Conservation (phyloP, 2,329 filamentous ascomycete genomes). For the Hymenoscyphus albidus region DNA sequence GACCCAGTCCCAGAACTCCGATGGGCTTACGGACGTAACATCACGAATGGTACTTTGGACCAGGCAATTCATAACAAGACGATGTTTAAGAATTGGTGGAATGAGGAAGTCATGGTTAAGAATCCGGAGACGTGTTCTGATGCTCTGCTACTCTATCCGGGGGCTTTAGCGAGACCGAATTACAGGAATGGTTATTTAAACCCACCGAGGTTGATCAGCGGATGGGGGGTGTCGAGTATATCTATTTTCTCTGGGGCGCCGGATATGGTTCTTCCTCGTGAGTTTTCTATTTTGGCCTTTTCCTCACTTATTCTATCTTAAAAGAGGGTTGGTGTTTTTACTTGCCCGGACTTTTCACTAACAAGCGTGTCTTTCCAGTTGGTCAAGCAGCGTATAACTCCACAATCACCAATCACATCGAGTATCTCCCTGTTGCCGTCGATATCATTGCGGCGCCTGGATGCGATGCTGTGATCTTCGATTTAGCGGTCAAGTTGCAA, state of each 20-base stretch:
- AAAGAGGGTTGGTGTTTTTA: neutral
- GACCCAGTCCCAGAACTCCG: conserved; percentile 45
- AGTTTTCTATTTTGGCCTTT: neutral
- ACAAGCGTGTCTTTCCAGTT: conserved; percentile 13
- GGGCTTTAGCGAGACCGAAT: neutral
- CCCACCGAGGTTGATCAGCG: conserved; percentile 42
- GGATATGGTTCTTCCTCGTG: conserved; percentile 40
- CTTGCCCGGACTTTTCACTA: neutral
- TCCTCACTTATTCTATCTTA: neutral
- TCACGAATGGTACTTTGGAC: conserved; percentile 34
- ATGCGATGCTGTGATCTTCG: conserved; percentile 55
- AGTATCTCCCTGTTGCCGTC: conserved; percentile 52
- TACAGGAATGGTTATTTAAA: conserved; percentile 13
- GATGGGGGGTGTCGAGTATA: conserved; percentile 41
- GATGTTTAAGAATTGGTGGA: conserved; percentile 42
- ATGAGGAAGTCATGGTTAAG: conserved; percentile 40
- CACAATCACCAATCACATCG: conserved; percentile 43
- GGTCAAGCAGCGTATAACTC: conserved; percentile 38
- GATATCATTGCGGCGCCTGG: conserved; percentile 54
- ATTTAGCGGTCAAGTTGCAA: conserved; percentile 48
- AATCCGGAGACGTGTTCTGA: conserved; percentile 44
- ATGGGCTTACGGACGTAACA: conserved; percentile 42
- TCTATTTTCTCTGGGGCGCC: conserved; percentile 44
- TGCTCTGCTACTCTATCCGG: conserved; percentile 39
- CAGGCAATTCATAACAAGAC: conserved; percentile 47